Base-by-base conservation (phyloP, 202 grass and related monocot genomes). In the Miscanthus sacchariflorus region DNA sequence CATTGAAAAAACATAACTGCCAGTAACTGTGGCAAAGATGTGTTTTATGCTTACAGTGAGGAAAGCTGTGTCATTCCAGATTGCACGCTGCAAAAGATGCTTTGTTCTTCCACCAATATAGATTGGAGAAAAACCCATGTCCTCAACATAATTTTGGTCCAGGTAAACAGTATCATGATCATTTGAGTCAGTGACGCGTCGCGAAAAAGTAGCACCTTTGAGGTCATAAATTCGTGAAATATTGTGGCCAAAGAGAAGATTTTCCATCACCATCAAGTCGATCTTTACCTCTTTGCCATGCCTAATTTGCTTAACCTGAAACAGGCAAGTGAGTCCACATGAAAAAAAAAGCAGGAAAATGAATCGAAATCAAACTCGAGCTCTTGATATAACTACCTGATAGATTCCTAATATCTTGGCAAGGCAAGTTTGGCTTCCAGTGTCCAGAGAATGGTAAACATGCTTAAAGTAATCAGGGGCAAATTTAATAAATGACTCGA, bases 241-340 rank as follows among this genome's bases (percentile, higher is more conserved):
- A 81, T 90, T 93, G 79, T 88, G 93, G 25, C 97, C 97, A 79
- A 92, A 99, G 19, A 97, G 91, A 89, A 99, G 93, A 76, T 99
- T 99, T 88, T 99, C 97, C 97, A 99, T 99, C 90, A 99, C 97
- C 97, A 97, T 93, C 75, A 99, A 68, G 85, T 97, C 97, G 8
- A 87, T 95, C 77, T 90, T 97, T 36, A 90, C 74, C 80, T 99
- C 97, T 87, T 92, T 99, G 43, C 94, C 94, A 90, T 91, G 81
- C 88, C 85, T 97, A 67, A 67, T 85, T 83, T 99, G 91, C 50
- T 92, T 94, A 61, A 99, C 93, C 97, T 99, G 87, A 84, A 88
- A 77, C 12, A 79, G 40, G 21, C 65, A 90, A 73, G 46, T 69
- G 66, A 67, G 61, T 35, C 33, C 46, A 42, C 48, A 83, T 85